These are phyloP conservation scores for Trametes versicolor DNA, from an alignment of 1,284 basidiomycete species.

Conservation along the genomic window DNA sequence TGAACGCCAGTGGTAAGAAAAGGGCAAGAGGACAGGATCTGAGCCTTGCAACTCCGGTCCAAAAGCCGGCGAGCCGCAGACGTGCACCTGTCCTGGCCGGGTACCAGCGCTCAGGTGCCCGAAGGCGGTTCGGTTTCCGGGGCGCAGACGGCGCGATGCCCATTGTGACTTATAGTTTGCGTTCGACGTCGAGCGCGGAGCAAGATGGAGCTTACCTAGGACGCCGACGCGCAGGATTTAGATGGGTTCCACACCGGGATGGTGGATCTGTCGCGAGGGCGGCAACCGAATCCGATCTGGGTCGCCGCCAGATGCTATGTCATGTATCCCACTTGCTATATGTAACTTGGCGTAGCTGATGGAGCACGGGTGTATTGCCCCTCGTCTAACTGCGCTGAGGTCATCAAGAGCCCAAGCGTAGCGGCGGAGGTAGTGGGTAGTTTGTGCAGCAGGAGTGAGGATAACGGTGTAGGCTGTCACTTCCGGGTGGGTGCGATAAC, in stretches of 20 bases:
- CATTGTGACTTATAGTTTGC: not conserved
- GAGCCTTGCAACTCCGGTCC: too few species aligned
- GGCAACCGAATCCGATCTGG: not conserved
- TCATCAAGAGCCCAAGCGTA: not conserved
- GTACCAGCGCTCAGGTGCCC: not conserved
- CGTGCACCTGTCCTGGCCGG: not conserved
- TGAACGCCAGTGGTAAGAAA: too few species aligned
- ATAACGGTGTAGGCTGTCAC: too few species aligned
- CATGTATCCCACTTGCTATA: not conserved
- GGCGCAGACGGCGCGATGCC: too few species aligned
- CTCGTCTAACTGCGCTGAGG: not conserved
- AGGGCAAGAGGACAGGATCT: too few species aligned
- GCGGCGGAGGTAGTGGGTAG: too few species aligned
- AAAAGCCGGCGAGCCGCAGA: not conserved
- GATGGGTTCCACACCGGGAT: not conserved
- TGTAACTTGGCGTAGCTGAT: not conserved
- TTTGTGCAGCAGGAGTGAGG: not conserved
- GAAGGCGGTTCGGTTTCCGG: not conserved
- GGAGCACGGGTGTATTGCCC: not conserved
- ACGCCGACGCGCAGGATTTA: not conserved
- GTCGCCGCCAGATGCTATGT: not conserved
- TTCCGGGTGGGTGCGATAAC: too few species aligned
- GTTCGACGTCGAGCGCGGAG: not conserved
- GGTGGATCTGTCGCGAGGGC: not conserved
- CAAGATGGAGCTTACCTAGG: not conserved